Evolutionary conservation across 768 basidiomycete species (phyloP).

Genomic region (Russula griseocarnosa): DNA sequence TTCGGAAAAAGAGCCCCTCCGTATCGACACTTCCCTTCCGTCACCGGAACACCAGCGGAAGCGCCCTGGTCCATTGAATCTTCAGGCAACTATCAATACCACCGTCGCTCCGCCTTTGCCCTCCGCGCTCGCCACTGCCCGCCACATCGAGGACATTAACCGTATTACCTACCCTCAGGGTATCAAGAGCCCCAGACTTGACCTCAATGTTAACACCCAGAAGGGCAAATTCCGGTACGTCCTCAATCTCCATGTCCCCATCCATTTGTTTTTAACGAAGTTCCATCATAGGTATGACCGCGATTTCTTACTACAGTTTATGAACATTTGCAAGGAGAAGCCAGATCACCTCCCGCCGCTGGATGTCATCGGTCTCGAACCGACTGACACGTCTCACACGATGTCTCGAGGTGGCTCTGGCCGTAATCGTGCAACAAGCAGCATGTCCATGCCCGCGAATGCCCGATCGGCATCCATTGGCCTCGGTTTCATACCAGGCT

Average conservation of each 20-base stretch:
- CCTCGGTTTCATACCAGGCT: constrained; percentile 41
- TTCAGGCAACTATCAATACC: constrained; percentile 49
- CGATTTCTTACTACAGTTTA: constrained; percentile 96
- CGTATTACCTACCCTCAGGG: constrained; percentile 78
- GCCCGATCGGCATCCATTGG: constrained; percentile 49
- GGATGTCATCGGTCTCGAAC: constrained; percentile 88
- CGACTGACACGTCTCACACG: constrained; percentile 47
- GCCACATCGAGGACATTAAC: constrained; percentile 77
- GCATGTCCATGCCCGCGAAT: constrained; percentile 40
- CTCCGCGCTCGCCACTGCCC: constrained; percentile 75
- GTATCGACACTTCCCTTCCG: constrained; percentile 58
- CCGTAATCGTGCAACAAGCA: constrained; percentile 49
- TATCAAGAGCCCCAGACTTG: constrained; percentile 73
- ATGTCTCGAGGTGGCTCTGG: constrained; percentile 65
- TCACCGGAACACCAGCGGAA: constrained; percentile 44
- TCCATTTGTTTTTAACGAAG: constrained; percentile 1
- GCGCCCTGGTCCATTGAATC: constrained; percentile 72
- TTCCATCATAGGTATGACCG: constrained; percentile 74
- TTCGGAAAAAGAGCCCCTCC: constrained; percentile 50
- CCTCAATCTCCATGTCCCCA: not conserved
- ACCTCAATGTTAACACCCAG: constrained; percentile 78
- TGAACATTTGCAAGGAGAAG: constrained; percentile 91
- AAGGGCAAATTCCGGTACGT: constrained; percentile 84
- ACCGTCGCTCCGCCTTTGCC: constrained; percentile 46
- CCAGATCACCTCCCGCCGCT: constrained; percentile 86